A percentile compares a stretch with the other conserved stretches of the same genome.
phyloP scores from a whole-genome alignment of 768 basidiomycete genomes.

The Hygrocybe punicea region DNA sequence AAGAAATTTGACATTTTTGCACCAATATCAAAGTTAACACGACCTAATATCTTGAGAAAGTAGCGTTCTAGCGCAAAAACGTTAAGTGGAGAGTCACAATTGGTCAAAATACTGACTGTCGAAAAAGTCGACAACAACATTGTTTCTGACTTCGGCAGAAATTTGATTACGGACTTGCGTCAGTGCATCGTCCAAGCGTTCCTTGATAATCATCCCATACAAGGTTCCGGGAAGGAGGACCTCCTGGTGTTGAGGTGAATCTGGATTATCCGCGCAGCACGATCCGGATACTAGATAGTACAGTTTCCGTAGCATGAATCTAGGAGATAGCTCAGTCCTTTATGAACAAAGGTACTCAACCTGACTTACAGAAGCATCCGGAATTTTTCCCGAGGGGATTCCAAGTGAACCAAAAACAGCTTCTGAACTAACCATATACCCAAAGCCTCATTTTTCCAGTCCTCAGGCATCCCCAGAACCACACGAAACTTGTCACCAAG shows the following conservation, averaged over 20 bases:
- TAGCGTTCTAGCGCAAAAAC: slow-evolving; percentile 59
- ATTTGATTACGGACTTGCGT: slow-evolving; percentile 70
- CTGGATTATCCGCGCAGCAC: slow-evolving; percentile 93
- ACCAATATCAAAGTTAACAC: slow-evolving; percentile 90
- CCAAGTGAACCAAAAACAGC: slow-evolving; percentile 86
- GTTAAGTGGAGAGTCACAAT: neutral
- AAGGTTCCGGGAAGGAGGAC: slow-evolving; percentile 89
- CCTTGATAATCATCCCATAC: slow-evolving; percentile 98
- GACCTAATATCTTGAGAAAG: slow-evolving; percentile 66
- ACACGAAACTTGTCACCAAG: slow-evolving; percentile 96
- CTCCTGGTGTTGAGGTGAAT: slow-evolving; percentile 98
- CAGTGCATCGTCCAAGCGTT: slow-evolving; percentile 88
- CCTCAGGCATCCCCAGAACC: slow-evolving; percentile 85
- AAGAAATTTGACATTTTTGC: slow-evolving; percentile 88
- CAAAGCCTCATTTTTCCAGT: slow-evolving; percentile 80
- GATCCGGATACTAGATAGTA: slow-evolving; percentile 86
- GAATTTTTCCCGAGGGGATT: slow-evolving; percentile 88
- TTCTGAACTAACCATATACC: slow-evolving; percentile 82
- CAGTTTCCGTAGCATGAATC: slow-evolving; percentile 96
- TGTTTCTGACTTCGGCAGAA: slow-evolving; percentile 67
- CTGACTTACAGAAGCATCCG: slow-evolving; percentile 80
- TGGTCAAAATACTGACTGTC: slow-evolving; percentile 57
- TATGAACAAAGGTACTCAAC: slow-evolving; percentile 3
- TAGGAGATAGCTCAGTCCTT: slow-evolving; percentile 26
- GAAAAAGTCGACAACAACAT: slow-evolving; percentile 81